Conservation (phyloP, 2,329 filamentous ascomycete genomes). For the Cercospora citrullina region DNA sequence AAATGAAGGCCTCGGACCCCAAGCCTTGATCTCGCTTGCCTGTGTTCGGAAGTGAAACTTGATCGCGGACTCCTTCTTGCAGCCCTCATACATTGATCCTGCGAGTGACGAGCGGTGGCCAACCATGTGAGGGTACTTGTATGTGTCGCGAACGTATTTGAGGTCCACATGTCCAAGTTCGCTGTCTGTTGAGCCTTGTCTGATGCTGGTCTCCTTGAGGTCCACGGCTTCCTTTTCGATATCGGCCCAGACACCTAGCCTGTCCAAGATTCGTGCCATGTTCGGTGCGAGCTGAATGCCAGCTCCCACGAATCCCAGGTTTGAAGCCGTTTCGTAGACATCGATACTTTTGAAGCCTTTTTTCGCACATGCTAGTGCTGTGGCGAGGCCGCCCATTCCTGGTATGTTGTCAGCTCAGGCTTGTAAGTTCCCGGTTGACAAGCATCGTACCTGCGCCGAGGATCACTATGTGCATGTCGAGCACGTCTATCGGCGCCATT, state of each 20-base stretch:
- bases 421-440: neutral
- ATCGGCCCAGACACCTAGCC: conserved; percentile 68
- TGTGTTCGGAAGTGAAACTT: conserved; percentile 67
- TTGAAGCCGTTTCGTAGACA: conserved; percentile 71
- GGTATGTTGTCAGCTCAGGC: neutral
- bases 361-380: conserved; percentile 71
- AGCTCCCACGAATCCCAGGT: conserved; percentile 78
- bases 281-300: conserved; percentile 85
- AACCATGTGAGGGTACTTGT: conserved; percentile 76
- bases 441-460: conserved; percentile 37
- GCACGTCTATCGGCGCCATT: conserved; percentile 37
- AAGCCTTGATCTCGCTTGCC: conserved; percentile 59
- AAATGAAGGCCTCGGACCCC: conserved; percentile 61
- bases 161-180: conserved; percentile 73
- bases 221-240: conserved; percentile 72
- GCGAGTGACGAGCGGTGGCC: conserved; percentile 74
- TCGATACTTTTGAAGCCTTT: conserved; percentile 72
- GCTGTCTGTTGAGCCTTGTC: conserved; percentile 66
- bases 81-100: conserved; percentile 68
- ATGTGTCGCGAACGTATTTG: conserved; percentile 64
- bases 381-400: conserved; percentile 78
- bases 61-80: conserved; percentile 62
- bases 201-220: conserved; percentile 70
- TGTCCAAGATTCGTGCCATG: conserved; percentile 73
- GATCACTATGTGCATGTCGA: conserved; percentile 39